Evolutionary conservation across 495 filamentous ascomycete species (phyloP), one percentile per base, ranked within the genome.

Genomic region (Barbatosphaeria neglecta): DNA sequence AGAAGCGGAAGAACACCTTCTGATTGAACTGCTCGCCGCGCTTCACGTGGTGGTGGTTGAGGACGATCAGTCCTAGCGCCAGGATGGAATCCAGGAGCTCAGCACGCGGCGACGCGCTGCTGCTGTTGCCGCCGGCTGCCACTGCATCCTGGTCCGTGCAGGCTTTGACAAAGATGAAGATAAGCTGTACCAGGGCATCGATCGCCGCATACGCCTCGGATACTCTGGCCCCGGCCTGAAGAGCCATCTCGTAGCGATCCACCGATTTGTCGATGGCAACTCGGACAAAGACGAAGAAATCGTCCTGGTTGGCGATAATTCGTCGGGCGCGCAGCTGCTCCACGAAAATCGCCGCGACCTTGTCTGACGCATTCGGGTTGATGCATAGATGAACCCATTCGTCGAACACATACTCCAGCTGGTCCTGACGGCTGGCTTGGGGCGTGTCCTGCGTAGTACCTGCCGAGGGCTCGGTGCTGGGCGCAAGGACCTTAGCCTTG

Each of bases 391-490:
- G 78, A 46, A 88, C 75, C 92, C 92, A 99, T 60, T 97, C 92
- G 9, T 83, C 85, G 59, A 99, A 95, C 37, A 94, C 74, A 57
- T 97, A 97, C 54, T 93, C 84, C 66, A 95, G 78, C 53, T 95
- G 90, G 44, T 90, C 83, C 38, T 78, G 76, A 54, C 80, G 80
- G 18, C 63, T 60, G 1, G 45, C 27, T 11, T 22, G 46, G 23
- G 52, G 41, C 37, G 57, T 56, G 10, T 56, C 53, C 25, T 50
- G 48, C 11, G 48, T 48, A 25, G 59, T 13, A 22, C 41, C 44
- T 22, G 55, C 17, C 2, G 53, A 57, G 6, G 61, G 54, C 43
- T 81, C 76, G 1, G 73, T 71, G 7, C 80, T 65, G 4, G 79
- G 77, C 31, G 75, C 78, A 24, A 78, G 76, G 37, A 96, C 67